Evolutionary conservation across 1,284 basidiomycete genomes (phyloP).

Genomic region (Marasmius oreades): DNA sequence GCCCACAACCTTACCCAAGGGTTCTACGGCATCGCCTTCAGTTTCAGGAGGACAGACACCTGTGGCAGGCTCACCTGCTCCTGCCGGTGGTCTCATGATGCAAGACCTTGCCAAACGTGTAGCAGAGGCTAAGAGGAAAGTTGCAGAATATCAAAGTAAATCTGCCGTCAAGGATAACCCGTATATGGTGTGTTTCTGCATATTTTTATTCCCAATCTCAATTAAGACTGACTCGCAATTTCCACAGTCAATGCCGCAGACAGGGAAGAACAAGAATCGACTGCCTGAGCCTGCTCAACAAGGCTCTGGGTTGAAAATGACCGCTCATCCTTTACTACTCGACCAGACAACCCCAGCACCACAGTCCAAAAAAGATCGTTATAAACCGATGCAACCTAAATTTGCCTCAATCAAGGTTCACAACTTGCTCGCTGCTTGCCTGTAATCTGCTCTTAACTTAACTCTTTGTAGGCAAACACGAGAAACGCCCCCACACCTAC

Average conservation of each 20-base stretch:
- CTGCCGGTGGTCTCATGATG: conserved; percentile 30
- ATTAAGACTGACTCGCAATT: conserved; percentile 10
- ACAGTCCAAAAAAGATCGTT: conserved; percentile 83
- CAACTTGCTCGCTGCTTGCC: conserved; percentile 2
- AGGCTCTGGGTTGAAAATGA: conserved; percentile 84
- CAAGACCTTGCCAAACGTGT: conserved; percentile 69
- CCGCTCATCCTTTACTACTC: conserved; percentile 83
- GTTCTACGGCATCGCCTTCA: conserved; percentile 24
- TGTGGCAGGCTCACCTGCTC: conserved; percentile 32
- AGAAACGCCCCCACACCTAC: conserved; percentile 67
- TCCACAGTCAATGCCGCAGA: conserved; percentile 45
- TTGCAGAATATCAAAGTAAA: conserved; percentile 75
- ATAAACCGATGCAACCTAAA: conserved; percentile 97
- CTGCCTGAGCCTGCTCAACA: conserved; percentile 61
- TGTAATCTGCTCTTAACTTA: neutral
- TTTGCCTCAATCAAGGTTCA: conserved; percentile 87
- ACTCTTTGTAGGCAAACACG: conserved; percentile 55
- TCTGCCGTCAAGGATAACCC: conserved; percentile 75
- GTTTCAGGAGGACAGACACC: conserved; percentile 34
- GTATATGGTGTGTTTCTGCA: conserved; percentile 61
- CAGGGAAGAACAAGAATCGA: conserved; percentile 52
- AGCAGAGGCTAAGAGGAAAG: conserved; percentile 75
- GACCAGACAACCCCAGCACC: conserved; percentile 56
- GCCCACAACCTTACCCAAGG: conserved; percentile 19
- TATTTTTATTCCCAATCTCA: neutral